Base-by-base conservation (phyloP, 768 basidiomycete species). In the Agrocybe chaxingu region DNA sequence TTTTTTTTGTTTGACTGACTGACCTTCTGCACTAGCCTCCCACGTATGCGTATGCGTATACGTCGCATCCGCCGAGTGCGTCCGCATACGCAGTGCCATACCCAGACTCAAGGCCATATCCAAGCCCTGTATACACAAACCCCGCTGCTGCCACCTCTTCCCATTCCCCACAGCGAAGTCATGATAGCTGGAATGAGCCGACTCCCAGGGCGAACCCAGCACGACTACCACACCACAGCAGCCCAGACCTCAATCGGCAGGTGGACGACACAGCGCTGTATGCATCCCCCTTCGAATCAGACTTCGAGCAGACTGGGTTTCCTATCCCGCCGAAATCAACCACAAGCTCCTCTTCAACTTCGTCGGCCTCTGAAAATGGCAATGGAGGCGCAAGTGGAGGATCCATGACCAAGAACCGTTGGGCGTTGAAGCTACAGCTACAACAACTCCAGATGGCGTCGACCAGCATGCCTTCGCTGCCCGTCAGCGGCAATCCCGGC, bases 381-480 rank as follows among this genome's bases (percentile, higher is more conserved):
- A 48, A 42, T 33, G 47, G 44, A 4, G 32, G 24, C 3, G n/a
- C 48, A 33, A 46, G 39, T 37, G 47, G 44, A 3, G 32, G 24
- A 2, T 12, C 48, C 18, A 63, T 61, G 54, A 53, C 57, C 36
- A 63, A 63, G 47, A 37, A 52, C 11, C 50, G 54, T 13, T 63
- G 62, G 62, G 54, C 51, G 16, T 52, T 62, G 35, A 60, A 59
- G 37, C 55, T 59, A 29, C 59, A 59, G 42, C 51, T 58, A 38
- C 55, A 56, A 39, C 55, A 49, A 9, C 29, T 50, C 24, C 57
- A 54, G 38, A 24, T 24, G 24, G 24, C 24, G 24, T 5, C 24
- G 24, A 5, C 24, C 24, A 53, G 55, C 35, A 51, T 45, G 30
- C 42, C 56, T 32, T 43, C 56, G 9, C 33, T 45, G 9, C 40